phyloP scores from a whole-genome alignment of 129 eudicot genomes.

The Artemisia tridentata region DNA sequence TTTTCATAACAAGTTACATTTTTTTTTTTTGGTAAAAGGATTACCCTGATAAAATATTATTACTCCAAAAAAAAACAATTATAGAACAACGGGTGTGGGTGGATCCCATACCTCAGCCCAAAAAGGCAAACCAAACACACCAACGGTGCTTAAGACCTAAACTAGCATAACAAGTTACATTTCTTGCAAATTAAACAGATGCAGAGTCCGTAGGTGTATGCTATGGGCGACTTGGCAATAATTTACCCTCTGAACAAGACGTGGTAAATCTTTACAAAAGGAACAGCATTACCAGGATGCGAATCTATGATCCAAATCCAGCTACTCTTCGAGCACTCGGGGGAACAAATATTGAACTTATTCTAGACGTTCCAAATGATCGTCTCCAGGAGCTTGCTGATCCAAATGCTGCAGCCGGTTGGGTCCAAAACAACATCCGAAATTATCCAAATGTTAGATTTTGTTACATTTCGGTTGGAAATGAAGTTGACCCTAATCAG shows the following conservation, averaged over 20 bases:
- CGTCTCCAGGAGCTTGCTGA: constrained; percentile 22
- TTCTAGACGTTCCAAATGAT: constrained; percentile 37
- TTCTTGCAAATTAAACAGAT: constrained; percentile 24
- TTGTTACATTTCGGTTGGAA: constrained; percentile 17
- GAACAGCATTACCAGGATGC: constrained; percentile 20
- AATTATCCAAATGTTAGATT: constrained; percentile 27
- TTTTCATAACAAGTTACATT: too few species aligned
- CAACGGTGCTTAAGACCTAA: too few species aligned
- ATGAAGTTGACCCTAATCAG: too few species aligned
- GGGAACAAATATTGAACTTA: constrained; percentile 35
- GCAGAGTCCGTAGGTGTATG: constrained; percentile 36
- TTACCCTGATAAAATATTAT: too few species aligned
- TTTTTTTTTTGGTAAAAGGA: too few species aligned
- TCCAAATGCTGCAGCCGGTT: constrained; percentile 23
- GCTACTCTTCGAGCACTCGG: constrained; percentile 23
- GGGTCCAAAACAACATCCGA: constrained; percentile 35
- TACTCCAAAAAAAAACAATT: too few species aligned
- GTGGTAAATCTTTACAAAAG: constrained; percentile 27
- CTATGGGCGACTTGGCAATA: constrained; percentile 27
- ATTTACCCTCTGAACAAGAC: constrained; percentile 36
- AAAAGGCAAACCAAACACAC: too few species aligned
- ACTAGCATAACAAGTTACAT: not conserved
- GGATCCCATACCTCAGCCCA: too few species aligned
- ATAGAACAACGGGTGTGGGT: too few species aligned
- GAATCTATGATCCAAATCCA: not conserved